Evolutionary conservation across 208 protist species (phyloP), one percentile per base, ranked within the genome.

Genomic region (Strigomonas culicis): DNA sequence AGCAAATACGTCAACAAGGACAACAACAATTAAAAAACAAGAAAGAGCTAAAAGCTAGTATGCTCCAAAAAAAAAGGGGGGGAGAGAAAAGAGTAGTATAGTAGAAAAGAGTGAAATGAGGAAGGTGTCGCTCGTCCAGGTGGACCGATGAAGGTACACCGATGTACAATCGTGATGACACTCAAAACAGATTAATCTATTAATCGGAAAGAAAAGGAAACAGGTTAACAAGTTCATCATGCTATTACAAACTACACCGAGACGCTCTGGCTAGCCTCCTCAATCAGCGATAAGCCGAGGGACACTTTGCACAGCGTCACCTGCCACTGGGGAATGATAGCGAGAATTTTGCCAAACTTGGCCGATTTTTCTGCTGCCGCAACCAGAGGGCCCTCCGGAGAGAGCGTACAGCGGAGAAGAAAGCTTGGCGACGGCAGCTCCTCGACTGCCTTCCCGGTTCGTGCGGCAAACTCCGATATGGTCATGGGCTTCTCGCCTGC

Each of bases 241-340:
- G 10, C 17, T 46, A n/a, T n/a, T n/a, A n/a, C n/a, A n/a, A n/a
- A n/a, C n/a, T n/a, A n/a, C n/a, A n/a, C n/a, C n/a, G n/a, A n/a
- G n/a, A n/a, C n/a, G n/a, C n/a, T n/a, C n/a, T n/a, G n/a, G n/a
- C n/a, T n/a, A n/a, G 28, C 53, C 27, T 17, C 11, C 7, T 68
- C 64, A 15, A 80, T 70, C n/a, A 93, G 58, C 1, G 83, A 78
- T 19, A 82, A 28, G 27, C 63, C 67, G 32, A 90, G 64, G 7
- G 74, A 74, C 41, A 85, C 32, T 63, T 82, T 90, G 50, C 79
- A 80, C 57, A 94, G 56, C 21, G 77, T 77, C 32, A 79, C 53
- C 52, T 86, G 79, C 84, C 88, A 94, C n/a, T 81, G 64, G 15
- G 68, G 43, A 13, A 91, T 67, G 51, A 86, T 86, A 28, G 76